These are phyloP conservation scores for Rosa multiflora DNA, from an alignment of 306 rosid species.

Conservation along the genomic window DNA sequence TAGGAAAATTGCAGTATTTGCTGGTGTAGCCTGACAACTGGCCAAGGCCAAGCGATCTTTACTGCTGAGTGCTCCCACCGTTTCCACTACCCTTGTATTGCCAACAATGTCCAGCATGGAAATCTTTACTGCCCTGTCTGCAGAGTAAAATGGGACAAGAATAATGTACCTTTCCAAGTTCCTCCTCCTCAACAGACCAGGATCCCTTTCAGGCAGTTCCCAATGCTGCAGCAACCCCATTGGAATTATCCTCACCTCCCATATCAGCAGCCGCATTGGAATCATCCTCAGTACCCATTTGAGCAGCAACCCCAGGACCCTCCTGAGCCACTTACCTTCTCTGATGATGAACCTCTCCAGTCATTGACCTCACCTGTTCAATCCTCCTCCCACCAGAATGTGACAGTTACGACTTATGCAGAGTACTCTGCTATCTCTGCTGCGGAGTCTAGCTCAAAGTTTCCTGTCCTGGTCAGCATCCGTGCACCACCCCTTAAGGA, in stretches of 20 bases:
- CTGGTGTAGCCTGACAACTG: neutral
- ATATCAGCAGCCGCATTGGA: neutral
- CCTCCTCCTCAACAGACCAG: neutral
- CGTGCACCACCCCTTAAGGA: constrained; percentile 2
- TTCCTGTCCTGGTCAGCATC: constrained; percentile 13
- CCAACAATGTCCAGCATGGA: neutral
- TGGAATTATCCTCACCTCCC: neutral
- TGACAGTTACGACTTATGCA: neutral
- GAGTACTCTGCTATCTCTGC: constrained; percentile 5
- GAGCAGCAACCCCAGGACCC: neutral
- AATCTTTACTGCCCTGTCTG: neutral
- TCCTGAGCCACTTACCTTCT: neutral
- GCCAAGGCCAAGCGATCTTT: constrained; percentile 19
- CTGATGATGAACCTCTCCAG: constrained; percentile 8
- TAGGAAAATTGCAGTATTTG: constrained; percentile 14
- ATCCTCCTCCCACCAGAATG: neutral
- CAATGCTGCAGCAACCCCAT: too few relatives aligned
- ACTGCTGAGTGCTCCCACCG: constrained; percentile 19
- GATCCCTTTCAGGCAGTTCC: too few relatives aligned
- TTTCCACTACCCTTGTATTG: constrained; percentile 12
- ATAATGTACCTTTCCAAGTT: constrained; percentile 1
- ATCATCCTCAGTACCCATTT: too few relatives aligned
- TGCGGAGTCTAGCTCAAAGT: neutral
- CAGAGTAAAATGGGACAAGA: neutral
- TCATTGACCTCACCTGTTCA: neutral